Base-by-base conservation (phyloP, 805 yeast species). In the Pichia thaimueangensis region DNA sequence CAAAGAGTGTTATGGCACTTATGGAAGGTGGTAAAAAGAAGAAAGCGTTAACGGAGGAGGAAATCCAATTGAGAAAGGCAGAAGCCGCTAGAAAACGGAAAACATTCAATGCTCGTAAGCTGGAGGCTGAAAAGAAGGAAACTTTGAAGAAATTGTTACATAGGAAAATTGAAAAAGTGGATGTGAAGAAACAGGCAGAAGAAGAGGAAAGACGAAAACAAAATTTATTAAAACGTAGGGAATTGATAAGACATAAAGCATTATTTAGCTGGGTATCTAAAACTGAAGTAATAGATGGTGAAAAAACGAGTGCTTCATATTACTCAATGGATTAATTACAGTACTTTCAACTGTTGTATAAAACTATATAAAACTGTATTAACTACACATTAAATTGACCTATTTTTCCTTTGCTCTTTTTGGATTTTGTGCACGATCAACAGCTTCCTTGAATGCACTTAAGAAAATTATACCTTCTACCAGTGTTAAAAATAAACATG, bases 101-200 rank as follows among this genome's bases (percentile, higher is more conserved):
- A 60, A 89, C 91, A 57, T 73, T 87, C 54, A 80, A 82, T 51
- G 88, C 82, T 54, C 82, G 82, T 64, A 78, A 82, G 49, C 65
- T 86, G 31, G 97, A 89, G 56, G 96, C 86, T 60, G 97, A 93
- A 62, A 93, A 93, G 59, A 76, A 81, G 56, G 97, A 91, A 50
- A 89, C 97, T 0, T 71, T 91, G 50, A 91, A 91, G 60, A 86
- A 86, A 59, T 67, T 91, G 49, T 68, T 91, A 49, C 82, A 86
- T 62, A 79, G 89, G 60, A 73, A 96, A 49, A 96, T 96, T 0
- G 78, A 77, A 37, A 83, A 83, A 57, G 75, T 78, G 1, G 68
- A 83, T 50, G 74, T 56, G 24, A 52, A 49, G 23, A 59, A 59
- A 22, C 53, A 54, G 39, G 62, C 60, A 44, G 56, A 56, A 39